Base-by-base conservation (phyloP, 768 basidiomycete species). In the Floccularia luteovirens region DNA sequence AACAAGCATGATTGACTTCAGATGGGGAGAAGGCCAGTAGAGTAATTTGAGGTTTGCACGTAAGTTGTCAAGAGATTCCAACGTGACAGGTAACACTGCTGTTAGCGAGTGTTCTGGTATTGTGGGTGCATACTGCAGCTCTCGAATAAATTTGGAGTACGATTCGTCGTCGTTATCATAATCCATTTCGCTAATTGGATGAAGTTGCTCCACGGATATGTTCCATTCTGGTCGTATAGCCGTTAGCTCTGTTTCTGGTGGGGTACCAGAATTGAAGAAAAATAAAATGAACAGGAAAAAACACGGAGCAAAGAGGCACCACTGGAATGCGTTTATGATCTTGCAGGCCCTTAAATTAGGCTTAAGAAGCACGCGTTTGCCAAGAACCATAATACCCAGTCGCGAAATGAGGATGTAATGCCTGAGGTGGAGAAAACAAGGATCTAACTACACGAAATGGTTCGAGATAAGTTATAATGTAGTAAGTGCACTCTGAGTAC, bases 1-100 rank as follows among this genome's bases (percentile, higher is more conserved):
- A 11, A 74, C 51, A 5, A 81, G 47, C 22, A 77, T 48, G 24
- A 81, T 54, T 50, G 77, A 70, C 8, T 55, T 55, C 2, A 79
- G 43, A 27, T 56, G 48, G 19, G 45, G 43, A 4, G 66, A 51
- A 2, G 59, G 48, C 10, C 51, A 50, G 7, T 74, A 55, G 32
- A 81, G 56, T 4, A 66, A 58, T 2, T 44, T 47, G 10, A 80
- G 58, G 4, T 62, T 55, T 0, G 45, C 36, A 31, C 57, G 57
- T 27, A 75, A 52, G 20, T 36, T 32, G 3, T 50, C 22, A 1
- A 75, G 36, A 3, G 72, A 66, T 4, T 41, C 37, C 2, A 48
- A 22, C 4, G 63, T 56, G 36, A 80, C 61, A 11, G 77, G 75
- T 2, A 81, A 53, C 27, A 81, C 48, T 10, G 61, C 72, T 11